Evolutionary conservation across 352 stramenopile species (phyloP).

Genomic region (Pythium coloratum): DNA sequence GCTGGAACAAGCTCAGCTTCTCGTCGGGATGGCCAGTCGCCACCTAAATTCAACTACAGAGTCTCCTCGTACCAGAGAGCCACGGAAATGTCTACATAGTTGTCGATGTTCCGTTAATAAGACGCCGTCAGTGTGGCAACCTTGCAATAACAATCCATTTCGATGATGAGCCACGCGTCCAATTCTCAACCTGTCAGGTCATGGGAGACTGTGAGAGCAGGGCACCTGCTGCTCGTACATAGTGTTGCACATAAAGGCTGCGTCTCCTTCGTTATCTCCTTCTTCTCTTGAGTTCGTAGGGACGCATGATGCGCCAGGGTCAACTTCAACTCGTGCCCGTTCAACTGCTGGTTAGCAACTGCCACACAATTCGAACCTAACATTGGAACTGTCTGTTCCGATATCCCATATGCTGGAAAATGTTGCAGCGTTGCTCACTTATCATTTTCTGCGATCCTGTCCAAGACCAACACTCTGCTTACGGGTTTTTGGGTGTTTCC

Average conservation of each 20-base stretch:
- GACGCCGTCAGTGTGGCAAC: too few species aligned
- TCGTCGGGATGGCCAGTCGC: constrained; percentile 43
- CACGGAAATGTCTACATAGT: too few species aligned
- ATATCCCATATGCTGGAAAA: constrained; percentile 15
- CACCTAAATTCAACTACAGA: not conserved
- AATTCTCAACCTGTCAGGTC: too few species aligned
- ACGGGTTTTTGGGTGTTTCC: constrained; percentile 30
- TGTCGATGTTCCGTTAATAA: too few species aligned
- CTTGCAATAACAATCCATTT: too few species aligned
- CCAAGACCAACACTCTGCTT: constrained; percentile 23
- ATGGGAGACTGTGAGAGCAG: too few species aligned
- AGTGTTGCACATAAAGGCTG: too few species aligned
- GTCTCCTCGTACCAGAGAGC: too few species aligned
- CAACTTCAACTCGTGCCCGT: constrained; percentile 4
- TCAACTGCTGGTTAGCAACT: constrained; percentile 5
- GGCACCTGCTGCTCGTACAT: too few species aligned
- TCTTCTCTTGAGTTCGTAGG: too few species aligned
- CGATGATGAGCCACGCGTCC: too few species aligned
- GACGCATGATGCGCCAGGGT: not conserved
- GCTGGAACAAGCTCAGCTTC: constrained; percentile 56
- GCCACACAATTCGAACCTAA: constrained; percentile 5
- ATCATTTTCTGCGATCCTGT: constrained; percentile 6
- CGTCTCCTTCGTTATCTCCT: too few species aligned
- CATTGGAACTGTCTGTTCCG: not conserved
- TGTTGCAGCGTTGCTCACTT: constrained; percentile 2